Conservation (phyloP, 345 rosid genomes). For the Salix brachista region DNA sequence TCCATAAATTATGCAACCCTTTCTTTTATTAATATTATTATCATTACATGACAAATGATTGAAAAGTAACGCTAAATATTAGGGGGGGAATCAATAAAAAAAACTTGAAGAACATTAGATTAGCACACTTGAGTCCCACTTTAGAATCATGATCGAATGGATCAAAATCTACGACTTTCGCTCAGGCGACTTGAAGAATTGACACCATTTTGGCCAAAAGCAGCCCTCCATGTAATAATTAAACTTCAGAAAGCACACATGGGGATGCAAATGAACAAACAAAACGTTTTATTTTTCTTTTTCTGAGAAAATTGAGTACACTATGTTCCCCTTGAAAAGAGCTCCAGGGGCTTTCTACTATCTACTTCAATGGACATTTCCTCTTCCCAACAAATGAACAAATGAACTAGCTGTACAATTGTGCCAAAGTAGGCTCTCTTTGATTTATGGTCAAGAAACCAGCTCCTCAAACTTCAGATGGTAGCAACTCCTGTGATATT, state of each 20-base stretch:
- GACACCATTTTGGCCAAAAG: neutral
- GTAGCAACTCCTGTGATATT: conserved; percentile 20
- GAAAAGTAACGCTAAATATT: too few relatives aligned
- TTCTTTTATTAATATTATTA: too few relatives aligned
- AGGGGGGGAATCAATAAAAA: too few relatives aligned
- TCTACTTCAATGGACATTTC: conserved; percentile 28
- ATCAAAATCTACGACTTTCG: too few relatives aligned
- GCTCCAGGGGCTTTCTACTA: conserved; percentile 14
- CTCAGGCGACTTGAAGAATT: neutral
- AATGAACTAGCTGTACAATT: conserved; percentile 52
- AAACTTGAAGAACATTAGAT: too few relatives aligned
- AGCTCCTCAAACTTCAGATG: conserved; percentile 31
- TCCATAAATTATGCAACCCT: too few relatives aligned
- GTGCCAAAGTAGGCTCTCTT: conserved; percentile 27
- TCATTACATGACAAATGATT: too few relatives aligned
- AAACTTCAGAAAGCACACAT: neutral
- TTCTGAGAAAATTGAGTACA: conserved; percentile 15
- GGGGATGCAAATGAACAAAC: neutral
- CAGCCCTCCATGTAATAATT: neutral
- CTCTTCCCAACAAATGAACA: conserved; percentile 52
- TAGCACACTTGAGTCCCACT: too few relatives aligned
- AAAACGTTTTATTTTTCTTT: conserved; percentile 12
- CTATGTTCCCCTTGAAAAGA: conserved; percentile 12
- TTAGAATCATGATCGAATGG: too few relatives aligned
- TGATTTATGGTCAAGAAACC: conserved; percentile 15